Base-by-base conservation (phyloP, 1,284 basidiomycete genomes). In the Pulveroboletus sp. region DNA sequence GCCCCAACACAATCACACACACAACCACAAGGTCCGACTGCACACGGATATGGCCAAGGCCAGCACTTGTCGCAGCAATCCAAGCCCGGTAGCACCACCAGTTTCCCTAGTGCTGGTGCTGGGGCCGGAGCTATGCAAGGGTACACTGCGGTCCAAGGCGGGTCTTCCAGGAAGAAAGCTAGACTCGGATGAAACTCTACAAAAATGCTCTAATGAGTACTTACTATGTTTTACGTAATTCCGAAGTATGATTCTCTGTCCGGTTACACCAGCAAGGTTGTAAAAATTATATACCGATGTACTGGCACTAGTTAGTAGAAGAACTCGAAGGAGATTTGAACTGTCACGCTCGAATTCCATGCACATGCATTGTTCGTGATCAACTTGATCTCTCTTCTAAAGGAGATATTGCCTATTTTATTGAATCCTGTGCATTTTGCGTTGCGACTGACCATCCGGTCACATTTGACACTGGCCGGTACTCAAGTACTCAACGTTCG, bases 31-130 rank as follows among this genome's bases (percentile, higher is more conserved):
- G 68, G 68, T 63, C 74, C 65, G 58, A 61, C 75, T 61, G 66
- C 49, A 24, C 76, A 75, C 45, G 66, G 70, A 43, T 77, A 77
- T 49, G 71, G 69, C 3, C 75, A 73, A 29, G 74, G 73, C 4
- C 73, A 77, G n/a, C 71, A 79, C 65, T 52, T 73, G 28, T 73
- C 72, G 18, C 72, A 77, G 11, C 81, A 77, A 58, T 74, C 74
- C 20, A 84, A 83, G 60, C 77, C 81, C 1, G 76, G 77, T 3
- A 81, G 79, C 49, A 73, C 74, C 28, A 69, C 73, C 24, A 82
- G 81, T 60, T 82, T 83, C 58, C 75, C 78, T 20, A 83, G 81
- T 55, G 62, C 81, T 43, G 80, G 81, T 61, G 82, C 72, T 5
- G 78, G 80, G 4, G 76, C 73, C 11, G 65, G 72, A 20, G 71